Percentiles rank a stretch among this genome's conserved stretches.
Conservation (phyloP, 176 grass and related monocot genomes). For the Carex littledalei region DNA sequence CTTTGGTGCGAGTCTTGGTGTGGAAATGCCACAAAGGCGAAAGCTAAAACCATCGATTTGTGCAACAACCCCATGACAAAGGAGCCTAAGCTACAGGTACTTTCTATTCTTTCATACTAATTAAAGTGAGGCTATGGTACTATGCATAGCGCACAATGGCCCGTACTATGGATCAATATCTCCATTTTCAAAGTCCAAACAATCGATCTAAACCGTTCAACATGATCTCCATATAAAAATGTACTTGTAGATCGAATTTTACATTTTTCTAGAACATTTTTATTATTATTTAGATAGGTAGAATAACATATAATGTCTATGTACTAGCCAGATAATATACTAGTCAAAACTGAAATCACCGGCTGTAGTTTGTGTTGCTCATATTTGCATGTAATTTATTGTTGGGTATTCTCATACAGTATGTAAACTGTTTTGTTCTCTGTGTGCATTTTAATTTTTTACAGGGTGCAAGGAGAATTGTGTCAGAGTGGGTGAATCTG, state of each 20-base stretch:
- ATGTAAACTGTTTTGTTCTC: neutral
- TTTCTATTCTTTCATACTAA: neutral
- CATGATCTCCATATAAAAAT: too few relatives aligned
- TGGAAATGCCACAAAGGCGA: slow-evolving; percentile 85
- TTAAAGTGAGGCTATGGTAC: too few relatives aligned
- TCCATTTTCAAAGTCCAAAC: too few relatives aligned
- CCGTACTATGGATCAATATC: too few relatives aligned
- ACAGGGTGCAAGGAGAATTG: slow-evolving; percentile 92
- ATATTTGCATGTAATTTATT: neutral
- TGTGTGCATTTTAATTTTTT: neutral
- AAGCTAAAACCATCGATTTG: slow-evolving; percentile 94
- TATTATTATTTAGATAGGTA: too few relatives aligned
- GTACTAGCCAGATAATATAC: neutral
- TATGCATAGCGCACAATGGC: too few relatives aligned
- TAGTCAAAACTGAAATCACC: neutral
- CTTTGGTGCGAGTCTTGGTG: slow-evolving; percentile 99
- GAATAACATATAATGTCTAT: neutral
- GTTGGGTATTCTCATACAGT: neutral
- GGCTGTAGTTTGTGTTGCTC: neutral
- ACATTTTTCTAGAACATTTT: too few relatives aligned
- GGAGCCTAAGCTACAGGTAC: slow-evolving; percentile 97
- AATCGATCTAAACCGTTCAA: too few relatives aligned
- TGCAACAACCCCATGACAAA: slow-evolving; percentile 99
- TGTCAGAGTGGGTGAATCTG: slow-evolving; percentile 85
- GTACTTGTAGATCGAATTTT: too few relatives aligned